phyloP scores from a whole-genome alignment of 768 basidiomycete genomes.

The Kwoniella europaea region DNA sequence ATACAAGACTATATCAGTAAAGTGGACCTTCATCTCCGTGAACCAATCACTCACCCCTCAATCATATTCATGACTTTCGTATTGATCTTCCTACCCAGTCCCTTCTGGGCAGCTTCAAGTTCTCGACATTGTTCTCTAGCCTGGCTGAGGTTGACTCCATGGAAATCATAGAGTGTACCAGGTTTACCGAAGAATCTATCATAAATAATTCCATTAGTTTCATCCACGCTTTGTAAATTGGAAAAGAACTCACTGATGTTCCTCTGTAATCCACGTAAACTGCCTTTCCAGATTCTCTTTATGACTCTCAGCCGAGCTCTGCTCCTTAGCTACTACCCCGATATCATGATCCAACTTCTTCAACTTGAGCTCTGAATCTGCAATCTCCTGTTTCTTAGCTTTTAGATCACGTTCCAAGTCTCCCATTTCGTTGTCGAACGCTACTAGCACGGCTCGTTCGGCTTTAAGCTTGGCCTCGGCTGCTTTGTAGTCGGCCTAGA shows the following conservation, averaged over 20 bases:
- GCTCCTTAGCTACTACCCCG: constrained; percentile 69
- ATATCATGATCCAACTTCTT: constrained; percentile 75
- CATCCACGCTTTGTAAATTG: too few species aligned
- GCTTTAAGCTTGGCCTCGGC: constrained; percentile 76
- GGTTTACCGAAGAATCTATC: constrained; percentile 79
- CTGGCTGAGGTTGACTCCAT: constrained; percentile 66
- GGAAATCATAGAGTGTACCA: constrained; percentile 82
- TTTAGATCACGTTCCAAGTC: constrained; percentile 81
- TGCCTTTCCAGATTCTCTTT: constrained; percentile 76
- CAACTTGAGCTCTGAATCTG: constrained; percentile 70
- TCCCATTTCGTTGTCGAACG: constrained; percentile 86
- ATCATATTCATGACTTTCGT: constrained; percentile 95
- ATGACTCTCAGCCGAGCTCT: constrained; percentile 63
- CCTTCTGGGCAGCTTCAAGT: constrained; percentile 76
- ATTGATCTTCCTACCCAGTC: constrained; percentile 94
- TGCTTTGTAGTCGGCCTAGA: constrained; percentile 63
- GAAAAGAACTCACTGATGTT: constrained; percentile 71
- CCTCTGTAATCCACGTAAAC: constrained; percentile 85
- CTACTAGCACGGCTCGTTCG: constrained; percentile 82
- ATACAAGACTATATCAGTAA: too few species aligned
- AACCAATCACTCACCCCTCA: constrained; percentile 69
- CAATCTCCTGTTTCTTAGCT: constrained; percentile 73
- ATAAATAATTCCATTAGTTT: neutral
- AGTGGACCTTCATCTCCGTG: too few species aligned
- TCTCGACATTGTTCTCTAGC: constrained; percentile 72